phyloP scores from a whole-genome alignment of 2,329 filamentous ascomycete species.

The Xylariaceae sp. region DNA sequence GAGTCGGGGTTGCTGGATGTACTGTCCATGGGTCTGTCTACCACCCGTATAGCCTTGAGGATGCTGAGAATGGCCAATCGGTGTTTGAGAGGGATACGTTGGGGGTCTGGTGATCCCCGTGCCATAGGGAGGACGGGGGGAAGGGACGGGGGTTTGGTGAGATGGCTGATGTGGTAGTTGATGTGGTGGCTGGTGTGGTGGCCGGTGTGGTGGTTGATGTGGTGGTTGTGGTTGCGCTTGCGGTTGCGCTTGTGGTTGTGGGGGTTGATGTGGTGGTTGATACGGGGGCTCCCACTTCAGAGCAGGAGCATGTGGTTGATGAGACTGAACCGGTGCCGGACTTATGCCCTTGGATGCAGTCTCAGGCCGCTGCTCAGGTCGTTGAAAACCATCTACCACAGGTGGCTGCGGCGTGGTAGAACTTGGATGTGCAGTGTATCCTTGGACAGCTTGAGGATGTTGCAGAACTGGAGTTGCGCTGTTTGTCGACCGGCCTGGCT shows the following conservation, averaged over 20 bases:
- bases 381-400: slow-evolving; percentile 38
- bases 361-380: slow-evolving; percentile 42
- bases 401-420: slow-evolving; percentile 31
- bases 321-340: slow-evolving; percentile 34
- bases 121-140: slow-evolving; percentile 35
- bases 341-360: slow-evolving; percentile 36
- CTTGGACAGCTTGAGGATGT: slow-evolving; percentile 41
- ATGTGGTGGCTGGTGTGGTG: slow-evolving; percentile 5
- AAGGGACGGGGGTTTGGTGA: slow-evolving; percentile 39
- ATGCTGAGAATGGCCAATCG: slow-evolving; percentile 28
- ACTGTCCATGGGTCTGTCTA: slow-evolving; percentile 30
- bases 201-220: slow-evolving; percentile 12
- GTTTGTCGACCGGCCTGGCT: slow-evolving; percentile 23
- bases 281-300: slow-evolving; percentile 46
- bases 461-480: slow-evolving; percentile 42
- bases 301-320: slow-evolving; percentile 36
- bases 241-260: slow-evolving; percentile 9
- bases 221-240: slow-evolving; percentile 15
- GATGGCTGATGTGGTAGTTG: slow-evolving; percentile 33
- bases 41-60: slow-evolving; percentile 28
- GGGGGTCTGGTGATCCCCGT: slow-evolving; percentile 33
- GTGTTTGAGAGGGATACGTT: slow-evolving; percentile 30
- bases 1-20: slow-evolving; percentile 38
- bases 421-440: slow-evolving; percentile 34
- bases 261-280: slow-evolving; percentile 18